Evolutionary conservation across 495 filamentous ascomycete genomes (phyloP).

Genomic region (Penicillium paradoxum): DNA sequence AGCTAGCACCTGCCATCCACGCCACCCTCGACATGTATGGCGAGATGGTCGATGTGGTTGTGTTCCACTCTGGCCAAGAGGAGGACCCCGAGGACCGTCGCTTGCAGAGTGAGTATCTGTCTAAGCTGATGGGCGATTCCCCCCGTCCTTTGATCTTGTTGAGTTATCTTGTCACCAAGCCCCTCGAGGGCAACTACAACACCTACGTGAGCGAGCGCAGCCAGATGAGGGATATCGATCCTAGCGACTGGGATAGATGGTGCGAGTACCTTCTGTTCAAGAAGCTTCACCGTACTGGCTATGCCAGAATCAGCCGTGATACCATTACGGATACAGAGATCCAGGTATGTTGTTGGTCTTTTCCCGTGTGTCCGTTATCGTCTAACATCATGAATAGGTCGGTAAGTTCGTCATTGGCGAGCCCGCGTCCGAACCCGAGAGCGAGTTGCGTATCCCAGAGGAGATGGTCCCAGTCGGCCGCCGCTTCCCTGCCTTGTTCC

Average conservation of each 20-base stretch:
- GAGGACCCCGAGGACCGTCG: conserved; percentile 93
- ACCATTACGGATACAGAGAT: conserved; percentile 98
- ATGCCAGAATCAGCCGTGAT: conserved; percentile 80
- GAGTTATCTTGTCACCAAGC: conserved; percentile 88
- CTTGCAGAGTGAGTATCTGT: conserved; percentile 80
- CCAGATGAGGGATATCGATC: conserved; percentile 94
- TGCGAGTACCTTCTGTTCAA: conserved; percentile 99
- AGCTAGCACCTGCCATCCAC: conserved; percentile 93
- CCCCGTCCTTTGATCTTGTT: conserved; percentile 79
- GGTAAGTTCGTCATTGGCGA: conserved; percentile 90
- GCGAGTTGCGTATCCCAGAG: conserved; percentile 54
- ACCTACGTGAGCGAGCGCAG: conserved; percentile 83
- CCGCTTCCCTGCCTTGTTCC: conserved; percentile 85
- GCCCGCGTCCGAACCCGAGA: conserved; percentile 54
- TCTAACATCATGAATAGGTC: conserved; percentile 45
- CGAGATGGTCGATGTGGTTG: conserved; percentile 83
- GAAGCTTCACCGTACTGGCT: conserved; percentile 77
- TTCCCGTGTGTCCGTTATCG: background rate
- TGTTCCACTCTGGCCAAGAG: conserved; percentile 99
- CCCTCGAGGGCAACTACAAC: conserved; percentile 92
- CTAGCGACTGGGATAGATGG: conserved; percentile 94
- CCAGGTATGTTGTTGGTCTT: conserved; percentile 55
- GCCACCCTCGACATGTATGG: conserved; percentile 93
- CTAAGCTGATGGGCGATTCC: conserved; percentile 80
- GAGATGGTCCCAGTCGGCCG: conserved; percentile 67